These are phyloP conservation scores for Carnegiea gigantea DNA, from an alignment of 179 eudicot genomes.

Conservation along the genomic window DNA sequence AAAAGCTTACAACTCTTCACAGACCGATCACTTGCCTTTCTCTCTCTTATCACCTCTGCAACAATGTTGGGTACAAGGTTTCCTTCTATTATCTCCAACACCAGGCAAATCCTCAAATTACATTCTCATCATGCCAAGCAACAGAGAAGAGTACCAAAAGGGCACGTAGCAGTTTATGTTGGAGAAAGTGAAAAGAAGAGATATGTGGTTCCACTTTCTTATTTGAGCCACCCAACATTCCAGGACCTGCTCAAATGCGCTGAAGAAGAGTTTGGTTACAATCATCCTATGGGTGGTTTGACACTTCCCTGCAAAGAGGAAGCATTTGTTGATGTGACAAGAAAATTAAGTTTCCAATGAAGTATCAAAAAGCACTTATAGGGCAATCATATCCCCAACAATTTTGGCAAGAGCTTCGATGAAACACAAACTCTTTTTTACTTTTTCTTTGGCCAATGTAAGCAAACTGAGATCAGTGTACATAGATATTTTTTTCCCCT, in stretches of 20 bases:
- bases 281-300: slow-evolving; percentile 39
- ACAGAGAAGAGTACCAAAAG: slow-evolving; percentile 45
- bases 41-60: not conserved
- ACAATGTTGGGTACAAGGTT: slow-evolving; percentile 35
- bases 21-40: not conserved
- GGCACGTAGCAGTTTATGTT: slow-evolving; percentile 43
- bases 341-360: slow-evolving; percentile 20
- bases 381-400: slow-evolving; percentile 5
- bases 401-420: slow-evolving; percentile 21
- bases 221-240: slow-evolving; percentile 38
- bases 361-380: not conserved
- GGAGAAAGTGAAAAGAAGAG: slow-evolving; percentile 36
- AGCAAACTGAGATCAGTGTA: not conserved
- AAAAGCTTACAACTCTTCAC: not conserved
- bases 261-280: slow-evolving; percentile 44
- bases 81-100: slow-evolving; percentile 29
- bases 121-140: slow-evolving; percentile 23
- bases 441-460: not conserved
- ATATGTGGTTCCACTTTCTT: slow-evolving; percentile 39
- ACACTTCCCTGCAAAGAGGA: slow-evolving; percentile 35
- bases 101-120: slow-evolving; percentile 37
- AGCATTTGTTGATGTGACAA: slow-evolving; percentile 35
- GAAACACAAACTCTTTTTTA: not conserved
- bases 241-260: slow-evolving; percentile 28
- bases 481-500: not conserved